A percentile compares a stretch with the other conserved stretches of the same genome.
These are phyloP conservation scores for Trichoderma guizhouense DNA, from an alignment of 2,329 filamentous ascomycete species.

Conservation along the genomic window DNA sequence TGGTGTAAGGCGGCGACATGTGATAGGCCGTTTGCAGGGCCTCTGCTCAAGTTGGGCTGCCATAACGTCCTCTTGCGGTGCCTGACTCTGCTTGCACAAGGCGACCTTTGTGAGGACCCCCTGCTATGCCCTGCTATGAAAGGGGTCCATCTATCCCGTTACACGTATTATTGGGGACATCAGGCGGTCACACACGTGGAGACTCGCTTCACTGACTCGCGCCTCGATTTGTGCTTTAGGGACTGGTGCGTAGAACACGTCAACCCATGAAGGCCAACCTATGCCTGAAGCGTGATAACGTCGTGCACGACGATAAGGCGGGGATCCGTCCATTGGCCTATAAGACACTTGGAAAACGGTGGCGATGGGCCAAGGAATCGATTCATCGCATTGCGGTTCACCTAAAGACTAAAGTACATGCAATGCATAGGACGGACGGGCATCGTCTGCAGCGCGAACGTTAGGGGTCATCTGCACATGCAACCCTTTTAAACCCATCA, in stretches of 20 bases:
- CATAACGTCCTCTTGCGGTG: conserved; percentile 6
- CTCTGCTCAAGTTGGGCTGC: conserved; percentile 10
- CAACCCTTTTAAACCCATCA: conserved; percentile 13
- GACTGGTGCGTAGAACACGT: conserved; percentile 16
- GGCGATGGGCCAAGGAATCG: conserved; percentile 9
- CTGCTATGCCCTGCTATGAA: conserved; percentile 1
- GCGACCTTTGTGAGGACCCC: not conserved
- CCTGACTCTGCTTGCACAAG: conserved; percentile 16
- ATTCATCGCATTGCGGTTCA: conserved; percentile 6
- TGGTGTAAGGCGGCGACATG: conserved; percentile 9
- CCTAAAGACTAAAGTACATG: not conserved
- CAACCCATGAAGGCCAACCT: conserved; percentile 14
- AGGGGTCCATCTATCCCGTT: conserved; percentile 14
- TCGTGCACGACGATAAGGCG: conserved; percentile 17
- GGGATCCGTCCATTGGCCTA: conserved; percentile 3
- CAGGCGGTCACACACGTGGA: conserved; percentile 18
- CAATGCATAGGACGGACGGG: not conserved
- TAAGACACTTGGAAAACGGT: not conserved
- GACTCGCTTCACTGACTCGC: conserved; percentile 13
- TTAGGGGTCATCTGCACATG: conserved; percentile 17
- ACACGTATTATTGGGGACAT: conserved; percentile 14
- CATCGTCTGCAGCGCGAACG: conserved; percentile 6
- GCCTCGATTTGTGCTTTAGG: conserved; percentile 5
- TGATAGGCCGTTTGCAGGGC: conserved; percentile 14
- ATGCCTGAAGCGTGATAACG: conserved; percentile 17